Evolutionary conservation across 2,329 filamentous ascomycete genomes (phyloP), one percentile per base, ranked within the genome.

Genomic region (Verticillium nonalfalfae): DNA sequence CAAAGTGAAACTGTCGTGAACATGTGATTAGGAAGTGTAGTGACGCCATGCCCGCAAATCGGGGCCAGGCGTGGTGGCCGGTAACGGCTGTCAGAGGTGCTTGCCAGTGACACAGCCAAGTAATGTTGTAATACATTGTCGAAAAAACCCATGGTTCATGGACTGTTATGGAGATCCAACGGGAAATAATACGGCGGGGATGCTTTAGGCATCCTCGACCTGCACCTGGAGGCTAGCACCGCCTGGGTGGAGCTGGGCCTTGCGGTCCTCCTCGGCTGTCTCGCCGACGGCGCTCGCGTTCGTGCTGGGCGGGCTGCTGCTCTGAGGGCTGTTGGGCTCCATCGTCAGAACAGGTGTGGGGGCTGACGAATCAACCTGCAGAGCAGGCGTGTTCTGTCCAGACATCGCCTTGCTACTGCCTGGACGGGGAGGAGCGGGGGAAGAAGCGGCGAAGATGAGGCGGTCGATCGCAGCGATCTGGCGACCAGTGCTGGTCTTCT

Each of bases 281-380:
- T 75, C 74, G 31, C 77, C 79, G 14, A 77, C 72, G 58, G 84
- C 82, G 68, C 85, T 87, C 40, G 80, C 79, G 65, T 81, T 85
- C 2, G 85, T 84, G 72, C 87, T 90, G 4, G 87, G 84, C 2
- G 87, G 79, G 63, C 83, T 86, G 70, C 79, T 87, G 71, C 85
- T 90, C 67, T 87, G 85, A 1, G 87, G 87, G 65, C 86, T 90
- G 70, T 90, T 90, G 45, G 85, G 84, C 67, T 88, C 88, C 66
- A 83, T 88, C 1, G 87, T 90, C 60, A 91, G 80, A 26, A 81
- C 81, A 1, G 89, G 90, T 1, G 88, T 89, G 9, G 87, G 84
- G 0, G 83, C 81, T 10, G 80, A 78, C 59, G 86, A 81, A 66
- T 83, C 75, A 61, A 79, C 74, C 63, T 79, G 74, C 56, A 80